A percentile compares a stretch with the other conserved stretches of the same genome.
These are phyloP conservation scores for Amesomyces nigricolor DNA, from an alignment of 2,329 filamentous ascomycete genomes.

Conservation along the genomic window DNA sequence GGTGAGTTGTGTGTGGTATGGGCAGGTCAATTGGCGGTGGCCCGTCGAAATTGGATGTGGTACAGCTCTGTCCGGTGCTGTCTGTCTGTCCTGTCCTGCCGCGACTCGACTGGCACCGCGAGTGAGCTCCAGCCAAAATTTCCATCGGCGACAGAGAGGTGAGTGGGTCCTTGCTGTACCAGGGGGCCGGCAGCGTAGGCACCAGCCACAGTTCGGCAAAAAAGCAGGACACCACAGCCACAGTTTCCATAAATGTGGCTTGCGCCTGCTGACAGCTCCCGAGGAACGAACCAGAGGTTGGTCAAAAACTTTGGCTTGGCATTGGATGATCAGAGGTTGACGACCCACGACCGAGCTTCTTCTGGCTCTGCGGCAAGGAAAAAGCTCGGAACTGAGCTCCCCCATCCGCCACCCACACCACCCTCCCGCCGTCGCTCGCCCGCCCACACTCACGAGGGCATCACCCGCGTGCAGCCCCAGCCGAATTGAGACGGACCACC, in stretches of 20 bases:
- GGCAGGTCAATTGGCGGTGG: constrained; percentile 10
- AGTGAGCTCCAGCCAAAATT: constrained; percentile 22
- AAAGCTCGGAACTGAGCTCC: constrained; percentile 8
- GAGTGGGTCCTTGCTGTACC: constrained; percentile 7
- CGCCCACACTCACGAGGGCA: background rate
- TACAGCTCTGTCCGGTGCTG: background rate
- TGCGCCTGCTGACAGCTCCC: constrained; percentile 2
- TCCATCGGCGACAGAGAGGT: constrained; percentile 9
- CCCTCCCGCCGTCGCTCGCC: background rate
- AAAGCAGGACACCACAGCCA: background rate
- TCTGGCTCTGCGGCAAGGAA: background rate
- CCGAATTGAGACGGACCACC: background rate
- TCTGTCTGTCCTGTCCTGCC: background rate
- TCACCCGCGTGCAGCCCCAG: background rate
- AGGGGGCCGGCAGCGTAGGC: background rate
- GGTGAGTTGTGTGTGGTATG: background rate
- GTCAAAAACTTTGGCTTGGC: constrained; percentile 23
- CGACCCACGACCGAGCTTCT: constrained; percentile 14
- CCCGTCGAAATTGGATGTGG: background rate
- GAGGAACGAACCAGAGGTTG: constrained; percentile 7
- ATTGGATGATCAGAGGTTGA: constrained; percentile 21
- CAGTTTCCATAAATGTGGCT: constrained; percentile 4
- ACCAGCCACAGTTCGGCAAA: constrained; percentile 9
- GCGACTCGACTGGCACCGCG: constrained; percentile 2
- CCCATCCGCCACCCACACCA: background rate